A percentile compares a stretch with the other conserved stretches of the same genome.
These are phyloP conservation scores for Nothophytophthora sp. DNA, from an alignment of 352 stramenopile genomes.

Conservation along the genomic window DNA sequence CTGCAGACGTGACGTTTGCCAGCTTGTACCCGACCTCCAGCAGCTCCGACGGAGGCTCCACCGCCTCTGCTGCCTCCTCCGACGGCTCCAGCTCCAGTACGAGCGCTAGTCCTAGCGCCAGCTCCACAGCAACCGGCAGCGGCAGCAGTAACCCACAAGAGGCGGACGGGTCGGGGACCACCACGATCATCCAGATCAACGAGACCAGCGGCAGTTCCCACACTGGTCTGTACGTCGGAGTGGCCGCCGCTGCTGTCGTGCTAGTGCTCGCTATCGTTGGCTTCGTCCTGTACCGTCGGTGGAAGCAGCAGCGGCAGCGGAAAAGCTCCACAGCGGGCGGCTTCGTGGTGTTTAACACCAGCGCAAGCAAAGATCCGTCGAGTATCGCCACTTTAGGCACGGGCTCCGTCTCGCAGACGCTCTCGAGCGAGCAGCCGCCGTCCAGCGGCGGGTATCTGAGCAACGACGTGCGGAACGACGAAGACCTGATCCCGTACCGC, in stretches of 20 bases:
- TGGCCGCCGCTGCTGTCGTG: conserved; percentile 18
- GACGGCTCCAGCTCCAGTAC: conserved; percentile 9
- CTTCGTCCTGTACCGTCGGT: conserved; percentile 27
- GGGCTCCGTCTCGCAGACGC: conserved; percentile 12
- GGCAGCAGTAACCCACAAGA: conserved; percentile 11
- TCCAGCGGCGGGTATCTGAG: conserved; percentile 33
- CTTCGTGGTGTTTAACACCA: conserved; percentile 7
- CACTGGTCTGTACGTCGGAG: conserved; percentile 16
- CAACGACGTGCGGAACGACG: conserved; percentile 71
- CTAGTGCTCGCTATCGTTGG: conserved; percentile 20
- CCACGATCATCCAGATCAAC: conserved; percentile 7
- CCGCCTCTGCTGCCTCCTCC: conserved; percentile 3
- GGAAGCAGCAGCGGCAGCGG: conserved; percentile 4
- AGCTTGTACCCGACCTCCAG: conserved; percentile 27
- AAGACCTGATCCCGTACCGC: conserved; percentile 51
- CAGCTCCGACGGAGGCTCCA: conserved; percentile 3
- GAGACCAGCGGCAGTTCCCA: conserved; percentile 16
- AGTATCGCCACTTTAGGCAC: conserved; percentile 4
- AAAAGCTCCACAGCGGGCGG: background rate
- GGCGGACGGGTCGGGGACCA: conserved; percentile 6
- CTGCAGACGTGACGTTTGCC: conserved; percentile 26
- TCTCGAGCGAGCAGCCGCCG: conserved; percentile 12
- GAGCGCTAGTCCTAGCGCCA: conserved; percentile 2
- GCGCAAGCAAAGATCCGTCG: conserved; percentile 6
- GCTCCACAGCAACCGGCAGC: background rate